Percentiles rank a stretch among this genome's conserved stretches.
Evolutionary conservation across 1,284 basidiomycete genomes (phyloP).

Genomic region (Ceratobasidium sp.): DNA sequence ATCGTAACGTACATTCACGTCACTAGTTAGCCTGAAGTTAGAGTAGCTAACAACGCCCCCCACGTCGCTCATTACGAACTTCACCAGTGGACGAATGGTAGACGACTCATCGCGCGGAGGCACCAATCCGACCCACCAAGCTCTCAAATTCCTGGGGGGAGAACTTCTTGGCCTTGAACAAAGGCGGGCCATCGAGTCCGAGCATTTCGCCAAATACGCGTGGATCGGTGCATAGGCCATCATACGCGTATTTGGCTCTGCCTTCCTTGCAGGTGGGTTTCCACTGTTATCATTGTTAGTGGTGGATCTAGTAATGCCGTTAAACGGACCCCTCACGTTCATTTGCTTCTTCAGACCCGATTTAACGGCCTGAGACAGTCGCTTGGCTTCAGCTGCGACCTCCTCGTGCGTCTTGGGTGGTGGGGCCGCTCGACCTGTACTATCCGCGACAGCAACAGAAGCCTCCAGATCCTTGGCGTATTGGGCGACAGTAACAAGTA

Average conservation of each 20-base stretch:
- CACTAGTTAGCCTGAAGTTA: conserved; percentile 53
- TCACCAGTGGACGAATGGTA: conserved; percentile 46
- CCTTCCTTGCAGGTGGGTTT: conserved; percentile 60
- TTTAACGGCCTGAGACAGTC: conserved; percentile 54
- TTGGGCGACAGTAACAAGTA: conserved; percentile 48
- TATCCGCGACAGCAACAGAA: conserved; percentile 41
- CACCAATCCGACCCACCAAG: conserved; percentile 49
- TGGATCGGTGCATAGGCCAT: conserved; percentile 61
- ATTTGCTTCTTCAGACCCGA: conserved; percentile 65
- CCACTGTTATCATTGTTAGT: conserved; percentile 52
- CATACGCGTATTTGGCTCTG: conserved; percentile 59
- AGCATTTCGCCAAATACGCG: conserved; percentile 60
- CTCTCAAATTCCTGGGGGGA: conserved; percentile 54
- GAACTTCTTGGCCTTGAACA: conserved; percentile 62
- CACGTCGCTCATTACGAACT: conserved; percentile 2
- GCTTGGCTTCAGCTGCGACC: conserved; percentile 56
- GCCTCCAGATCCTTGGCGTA: conserved; percentile 58
- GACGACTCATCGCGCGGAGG: conserved; percentile 39
- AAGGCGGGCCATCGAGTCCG: conserved; percentile 56
- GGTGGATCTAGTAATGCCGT: not conserved
- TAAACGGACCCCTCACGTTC: conserved; percentile 49
- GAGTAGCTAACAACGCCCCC: conserved; percentile 50
- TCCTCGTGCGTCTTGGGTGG: conserved; percentile 54
- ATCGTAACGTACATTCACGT: conserved; percentile 60
- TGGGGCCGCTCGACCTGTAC: conserved; percentile 43